phyloP scores from a whole-genome alignment of 1,284 basidiomycete genomes.

The Ceratobasidium theobromae region DNA sequence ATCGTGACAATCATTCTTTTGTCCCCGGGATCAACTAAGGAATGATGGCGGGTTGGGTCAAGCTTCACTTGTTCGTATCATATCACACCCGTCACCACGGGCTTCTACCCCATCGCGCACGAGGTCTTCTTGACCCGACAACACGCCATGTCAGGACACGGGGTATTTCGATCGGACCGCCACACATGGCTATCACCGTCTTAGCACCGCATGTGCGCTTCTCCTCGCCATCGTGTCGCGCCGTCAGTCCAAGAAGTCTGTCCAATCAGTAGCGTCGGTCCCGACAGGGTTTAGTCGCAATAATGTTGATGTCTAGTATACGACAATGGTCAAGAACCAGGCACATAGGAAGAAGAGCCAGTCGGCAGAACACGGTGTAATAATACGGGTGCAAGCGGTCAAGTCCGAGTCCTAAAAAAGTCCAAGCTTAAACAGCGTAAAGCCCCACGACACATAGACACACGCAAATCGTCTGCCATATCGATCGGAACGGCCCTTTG shows the following conservation, averaged over 20 bases:
- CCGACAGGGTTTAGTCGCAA: too few species aligned
- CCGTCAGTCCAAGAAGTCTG: not conserved
- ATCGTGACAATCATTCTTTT: not conserved
- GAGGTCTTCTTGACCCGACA: not conserved
- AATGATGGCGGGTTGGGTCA: not conserved
- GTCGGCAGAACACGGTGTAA: too few species aligned
- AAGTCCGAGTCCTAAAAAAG: not conserved
- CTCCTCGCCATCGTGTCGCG: too few species aligned
- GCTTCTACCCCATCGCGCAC: not conserved
- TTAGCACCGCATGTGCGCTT: too few species aligned
- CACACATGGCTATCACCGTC: not conserved
- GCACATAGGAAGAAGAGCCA: not conserved
- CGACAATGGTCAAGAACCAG: not conserved
- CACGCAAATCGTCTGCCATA: not conserved
- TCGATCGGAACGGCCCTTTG: not conserved
- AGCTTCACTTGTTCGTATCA: not conserved
- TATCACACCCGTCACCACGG: not conserved
- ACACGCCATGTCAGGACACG: not conserved
- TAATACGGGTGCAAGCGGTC: too few species aligned
- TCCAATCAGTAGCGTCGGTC: too few species aligned
- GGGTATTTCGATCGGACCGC: not conserved
- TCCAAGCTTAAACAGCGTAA: not conserved
- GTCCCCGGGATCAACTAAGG: not conserved
- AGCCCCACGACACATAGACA: not conserved
- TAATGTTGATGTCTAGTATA: not conserved